Conservation (phyloP, 2,329 filamentous ascomycete genomes). For the Botrytis cinerea region DNA sequence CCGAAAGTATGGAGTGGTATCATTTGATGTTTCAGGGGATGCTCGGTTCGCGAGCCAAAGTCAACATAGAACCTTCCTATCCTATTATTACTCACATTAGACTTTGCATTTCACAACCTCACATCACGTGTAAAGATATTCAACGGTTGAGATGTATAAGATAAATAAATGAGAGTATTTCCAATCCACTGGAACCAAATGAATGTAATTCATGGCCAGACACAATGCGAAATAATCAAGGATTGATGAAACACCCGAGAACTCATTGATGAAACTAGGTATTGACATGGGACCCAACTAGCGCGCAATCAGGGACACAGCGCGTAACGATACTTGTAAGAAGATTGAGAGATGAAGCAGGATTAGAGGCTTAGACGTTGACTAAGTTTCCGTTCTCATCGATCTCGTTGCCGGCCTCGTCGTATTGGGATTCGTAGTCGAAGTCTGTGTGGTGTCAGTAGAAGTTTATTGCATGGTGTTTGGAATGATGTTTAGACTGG, state of each 20-base stretch:
- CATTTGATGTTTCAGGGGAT: slow-evolving; percentile 12
- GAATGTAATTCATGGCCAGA: neutral
- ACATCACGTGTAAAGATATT: neutral
- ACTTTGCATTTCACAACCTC: neutral
- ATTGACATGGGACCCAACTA: neutral
- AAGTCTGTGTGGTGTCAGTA: neutral
- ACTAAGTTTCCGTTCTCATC: slow-evolving; percentile 14
- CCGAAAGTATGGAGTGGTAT: neutral
- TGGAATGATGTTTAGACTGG: neutral
- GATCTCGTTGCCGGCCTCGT: slow-evolving; percentile 14
- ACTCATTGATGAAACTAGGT: neutral
- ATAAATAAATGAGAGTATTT: neutral
- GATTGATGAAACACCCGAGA: neutral
- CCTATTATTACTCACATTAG: neutral
- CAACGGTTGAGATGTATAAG: neutral
- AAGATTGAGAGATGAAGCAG: neutral
- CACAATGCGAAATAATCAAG: neutral
- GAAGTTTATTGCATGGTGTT: neutral
- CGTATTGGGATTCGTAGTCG: slow-evolving; percentile 6
- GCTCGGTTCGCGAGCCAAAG: slow-evolving; percentile 11
- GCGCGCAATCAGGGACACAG: neutral
- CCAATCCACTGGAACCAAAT: neutral
- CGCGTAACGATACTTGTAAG: neutral
- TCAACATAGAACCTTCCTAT: neutral
- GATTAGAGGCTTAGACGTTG: neutral